Percentiles rank a stretch among this genome's conserved stretches.
Evolutionary conservation across 2,329 filamentous ascomycete species (phyloP).

Genomic region (Alternaria brassicae): DNA sequence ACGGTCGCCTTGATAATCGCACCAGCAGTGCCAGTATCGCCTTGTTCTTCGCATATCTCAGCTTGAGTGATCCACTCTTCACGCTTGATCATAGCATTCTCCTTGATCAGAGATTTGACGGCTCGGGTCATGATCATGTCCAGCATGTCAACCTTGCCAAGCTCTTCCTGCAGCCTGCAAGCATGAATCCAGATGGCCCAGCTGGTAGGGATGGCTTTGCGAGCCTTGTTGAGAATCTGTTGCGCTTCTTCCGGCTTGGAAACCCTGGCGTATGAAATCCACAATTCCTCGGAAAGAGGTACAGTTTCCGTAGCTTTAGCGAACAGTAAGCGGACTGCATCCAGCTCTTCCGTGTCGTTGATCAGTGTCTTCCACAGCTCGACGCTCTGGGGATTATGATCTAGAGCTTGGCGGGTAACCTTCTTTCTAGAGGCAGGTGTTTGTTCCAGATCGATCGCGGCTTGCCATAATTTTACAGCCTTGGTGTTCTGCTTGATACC

Average conservation of each 20-base stretch:
- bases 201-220: constrained; percentile 90
- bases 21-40: constrained; percentile 82
- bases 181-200: constrained; percentile 98
- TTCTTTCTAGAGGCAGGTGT: constrained; percentile 87
- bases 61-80: constrained; percentile 97
- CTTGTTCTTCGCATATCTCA: constrained; percentile 92
- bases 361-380: constrained; percentile 98
- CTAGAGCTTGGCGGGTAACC: constrained; percentile 87
- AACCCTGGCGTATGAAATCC: constrained; percentile 89
- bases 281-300: constrained; percentile 89
- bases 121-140: constrained; percentile 92
- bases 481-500: constrained; percentile 91
- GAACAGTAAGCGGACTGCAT: constrained; percentile 85
- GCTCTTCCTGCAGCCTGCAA: constrained; percentile 85
- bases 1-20: constrained; percentile 92
- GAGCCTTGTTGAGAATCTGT: constrained; percentile 91
- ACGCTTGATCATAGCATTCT: constrained; percentile 94
- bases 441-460: constrained; percentile 90
- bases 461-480: constrained; percentile 90
- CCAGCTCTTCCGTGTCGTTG: constrained; percentile 89
- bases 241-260: constrained; percentile 92
- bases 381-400: constrained; percentile 92
- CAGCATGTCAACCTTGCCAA: constrained; percentile 79
- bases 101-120: constrained; percentile 84
- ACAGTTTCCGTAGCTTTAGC: constrained; percentile 97